Evolutionary conservation across 192 early-diverging fungal genomes (phyloP).

Genomic region (Paraglomus occultum): DNA sequence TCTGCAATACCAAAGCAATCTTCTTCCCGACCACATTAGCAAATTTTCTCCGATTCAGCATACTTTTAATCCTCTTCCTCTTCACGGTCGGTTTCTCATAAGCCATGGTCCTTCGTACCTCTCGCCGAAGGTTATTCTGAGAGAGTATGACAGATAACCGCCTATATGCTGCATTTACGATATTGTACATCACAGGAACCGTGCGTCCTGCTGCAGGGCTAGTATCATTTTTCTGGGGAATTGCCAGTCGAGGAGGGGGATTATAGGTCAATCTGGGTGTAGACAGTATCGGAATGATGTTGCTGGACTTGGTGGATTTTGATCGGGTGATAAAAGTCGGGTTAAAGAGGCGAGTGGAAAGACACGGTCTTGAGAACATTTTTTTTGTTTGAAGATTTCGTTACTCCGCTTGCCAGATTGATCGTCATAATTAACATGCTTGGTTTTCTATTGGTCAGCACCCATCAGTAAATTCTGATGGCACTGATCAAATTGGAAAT

Average conservation of each 20-base stretch:
- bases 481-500: too few species aligned
- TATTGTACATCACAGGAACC: constrained; percentile 42
- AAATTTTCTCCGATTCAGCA: constrained; percentile 57
- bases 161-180: constrained; percentile 47
- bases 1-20: constrained; percentile 63
- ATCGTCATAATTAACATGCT: too few species aligned
- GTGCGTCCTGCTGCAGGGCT: constrained; percentile 44
- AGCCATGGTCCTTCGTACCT: constrained; percentile 50
- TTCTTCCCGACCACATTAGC: constrained; percentile 60
- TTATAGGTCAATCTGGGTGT: background rate
- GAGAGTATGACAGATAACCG: constrained; percentile 56
- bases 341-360: too few species aligned
- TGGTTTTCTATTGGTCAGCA: too few species aligned
- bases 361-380: too few species aligned
- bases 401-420: too few species aligned
- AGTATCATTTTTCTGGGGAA: background rate
- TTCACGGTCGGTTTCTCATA: constrained; percentile 71
- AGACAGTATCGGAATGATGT: constrained; percentile 13
- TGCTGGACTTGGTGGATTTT: background rate
- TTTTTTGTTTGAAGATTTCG: too few species aligned
- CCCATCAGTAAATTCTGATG: too few species aligned
- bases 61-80: constrained; percentile 54
- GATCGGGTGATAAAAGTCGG: background rate
- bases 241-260: background rate
- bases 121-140: constrained; percentile 57